Evolutionary conservation across 805 yeast genomes (phyloP).

Genomic region (Ogataea corticis): DNA sequence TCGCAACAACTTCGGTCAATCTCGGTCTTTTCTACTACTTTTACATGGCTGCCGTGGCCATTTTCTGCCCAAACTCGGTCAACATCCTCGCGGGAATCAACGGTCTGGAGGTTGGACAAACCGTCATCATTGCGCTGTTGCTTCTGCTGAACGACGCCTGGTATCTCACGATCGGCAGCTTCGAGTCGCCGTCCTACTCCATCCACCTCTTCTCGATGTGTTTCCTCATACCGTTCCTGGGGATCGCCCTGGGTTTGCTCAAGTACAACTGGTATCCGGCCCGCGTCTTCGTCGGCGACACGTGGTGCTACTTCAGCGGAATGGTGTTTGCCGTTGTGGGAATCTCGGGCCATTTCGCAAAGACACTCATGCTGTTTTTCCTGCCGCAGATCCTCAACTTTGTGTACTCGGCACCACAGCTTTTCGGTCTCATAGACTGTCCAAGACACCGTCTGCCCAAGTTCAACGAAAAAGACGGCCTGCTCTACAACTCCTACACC

Average conservation of each 20-base stretch:
- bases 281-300: constrained; percentile 93
- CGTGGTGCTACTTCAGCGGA: constrained; percentile 96
- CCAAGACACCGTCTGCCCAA: constrained; percentile 94
- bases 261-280: constrained; percentile 91
- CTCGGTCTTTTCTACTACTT: constrained; percentile 77
- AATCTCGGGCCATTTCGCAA: constrained; percentile 92
- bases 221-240: constrained; percentile 80
- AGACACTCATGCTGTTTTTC: constrained; percentile 82
- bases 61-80: constrained; percentile 94
- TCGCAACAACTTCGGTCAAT: constrained; percentile 54
- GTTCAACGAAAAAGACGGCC: constrained; percentile 65
- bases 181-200: constrained; percentile 61
- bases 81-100: constrained; percentile 95
- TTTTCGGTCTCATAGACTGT: constrained; percentile 83
- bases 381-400: constrained; percentile 92
- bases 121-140: constrained; percentile 71
- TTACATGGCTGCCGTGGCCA: constrained; percentile 90
- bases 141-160: constrained; percentile 75
- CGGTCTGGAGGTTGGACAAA: constrained; percentile 96
- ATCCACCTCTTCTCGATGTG: constrained; percentile 82
- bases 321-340: constrained; percentile 99
- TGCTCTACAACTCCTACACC: constrained; percentile 72
- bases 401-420: constrained; percentile 87
- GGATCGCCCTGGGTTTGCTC: constrained; percentile 75
- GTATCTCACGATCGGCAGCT: constrained; percentile 45